Evolutionary conservation across 805 yeast species (phyloP).

Genomic region (Candida alai): DNA sequence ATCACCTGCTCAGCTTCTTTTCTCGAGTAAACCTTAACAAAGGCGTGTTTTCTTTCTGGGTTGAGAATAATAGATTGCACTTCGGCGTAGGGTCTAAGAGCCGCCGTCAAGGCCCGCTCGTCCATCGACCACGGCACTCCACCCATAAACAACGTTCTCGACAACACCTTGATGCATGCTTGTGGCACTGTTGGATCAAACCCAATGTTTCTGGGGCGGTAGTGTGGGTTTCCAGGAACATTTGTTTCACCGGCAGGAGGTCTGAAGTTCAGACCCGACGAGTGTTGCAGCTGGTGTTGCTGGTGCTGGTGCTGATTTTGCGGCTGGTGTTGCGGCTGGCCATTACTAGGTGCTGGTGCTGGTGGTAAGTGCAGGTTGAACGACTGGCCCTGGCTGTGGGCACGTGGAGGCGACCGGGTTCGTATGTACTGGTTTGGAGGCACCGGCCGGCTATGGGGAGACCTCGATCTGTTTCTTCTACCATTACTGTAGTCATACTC

Average conservation of each 20-base stretch:
- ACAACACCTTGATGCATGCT: slow-evolving; percentile 75
- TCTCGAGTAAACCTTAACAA: slow-evolving; percentile 90
- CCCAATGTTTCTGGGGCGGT: slow-evolving; percentile 68
- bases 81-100: slow-evolving; percentile 80
- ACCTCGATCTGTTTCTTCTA: slow-evolving; percentile 52
- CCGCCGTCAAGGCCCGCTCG: slow-evolving; percentile 64
- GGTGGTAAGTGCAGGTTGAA: slow-evolving; percentile 1
- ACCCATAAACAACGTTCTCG: slow-evolving; percentile 91
- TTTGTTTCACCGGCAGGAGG: slow-evolving; percentile 57
- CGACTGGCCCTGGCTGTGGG: not conserved
- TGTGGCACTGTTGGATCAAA: slow-evolving; percentile 70
- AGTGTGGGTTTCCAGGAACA: slow-evolving; percentile 69
- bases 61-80: slow-evolving; percentile 89
- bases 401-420: slow-evolving; percentile 28
- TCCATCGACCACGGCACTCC: slow-evolving; percentile 85
- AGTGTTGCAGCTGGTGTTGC: slow-evolving; percentile 12
- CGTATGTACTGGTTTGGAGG: slow-evolving; percentile 13
- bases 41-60: slow-evolving; percentile 90
- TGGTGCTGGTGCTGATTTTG: slow-evolving; percentile 7
- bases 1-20: slow-evolving; percentile 85
- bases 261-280: no score
- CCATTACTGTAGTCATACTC: slow-evolving; percentile 29
- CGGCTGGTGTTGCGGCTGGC: slow-evolving; percentile 1
- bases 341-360: slow-evolving; percentile 2
- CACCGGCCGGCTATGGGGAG: slow-evolving; percentile 36